phyloP scores from a whole-genome alignment of 2,329 filamentous ascomycete species.

The Fusarium sp. region DNA sequence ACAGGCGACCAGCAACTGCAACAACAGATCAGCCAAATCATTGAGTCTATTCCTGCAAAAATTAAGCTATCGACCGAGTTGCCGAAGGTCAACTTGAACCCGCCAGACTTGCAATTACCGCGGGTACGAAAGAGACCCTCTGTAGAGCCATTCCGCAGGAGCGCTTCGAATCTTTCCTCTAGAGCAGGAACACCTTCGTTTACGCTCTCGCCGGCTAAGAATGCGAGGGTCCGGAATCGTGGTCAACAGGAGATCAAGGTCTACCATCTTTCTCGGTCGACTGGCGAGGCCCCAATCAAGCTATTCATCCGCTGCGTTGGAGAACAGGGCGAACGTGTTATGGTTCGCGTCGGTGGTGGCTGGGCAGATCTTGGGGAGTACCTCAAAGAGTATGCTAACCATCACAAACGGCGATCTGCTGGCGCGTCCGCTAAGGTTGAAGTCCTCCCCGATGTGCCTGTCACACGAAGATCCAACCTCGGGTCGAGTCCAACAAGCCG shows the following conservation, averaged over 20 bases:
- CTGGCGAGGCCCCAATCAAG: conserved; percentile 89
- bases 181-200: conserved; percentile 75
- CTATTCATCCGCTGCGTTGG: conserved; percentile 94
- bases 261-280: conserved; percentile 89
- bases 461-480: conserved; percentile 44
- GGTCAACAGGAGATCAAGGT: conserved; percentile 84
- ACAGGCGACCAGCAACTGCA: conserved; percentile 77
- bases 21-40: conserved; percentile 82
- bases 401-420: conserved; percentile 81
- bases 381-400: conserved; percentile 89
- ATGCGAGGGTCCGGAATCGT: conserved; percentile 60
- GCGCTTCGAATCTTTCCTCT: conserved; percentile 64
- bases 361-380: conserved; percentile 98
- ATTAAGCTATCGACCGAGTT: conserved; percentile 77
- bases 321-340: conserved; percentile 89
- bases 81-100: conserved; percentile 65
- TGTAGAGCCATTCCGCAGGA: conserved; percentile 58
- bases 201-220: conserved; percentile 74
- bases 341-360: conserved; percentile 98
- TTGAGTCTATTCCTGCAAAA: conserved; percentile 81
- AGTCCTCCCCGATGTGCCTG: conserved; percentile 54
- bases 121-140: conserved; percentile 58
- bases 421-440: conserved; percentile 65
- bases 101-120: conserved; percentile 67
- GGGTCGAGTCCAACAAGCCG: conserved; percentile 57